A percentile compares a stretch with the other conserved stretches of the same genome.
phyloP scores from a whole-genome alignment of 495 filamentous ascomycete genomes.

The Neurospora sp. region DNA sequence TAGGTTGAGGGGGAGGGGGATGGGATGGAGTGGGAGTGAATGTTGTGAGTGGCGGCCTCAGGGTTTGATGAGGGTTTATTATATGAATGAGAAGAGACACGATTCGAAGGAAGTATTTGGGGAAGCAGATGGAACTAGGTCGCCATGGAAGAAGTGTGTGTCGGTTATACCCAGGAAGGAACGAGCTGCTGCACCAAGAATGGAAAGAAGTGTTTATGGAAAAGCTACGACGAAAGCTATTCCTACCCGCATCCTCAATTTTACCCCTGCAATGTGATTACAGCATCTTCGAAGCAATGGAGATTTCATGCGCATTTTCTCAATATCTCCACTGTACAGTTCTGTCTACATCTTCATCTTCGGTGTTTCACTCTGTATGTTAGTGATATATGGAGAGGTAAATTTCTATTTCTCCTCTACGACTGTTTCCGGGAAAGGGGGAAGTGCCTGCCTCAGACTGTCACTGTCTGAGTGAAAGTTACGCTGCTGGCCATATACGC shows the following conservation, averaged over 20 bases:
- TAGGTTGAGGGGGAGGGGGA: neutral
- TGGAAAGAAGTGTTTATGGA: neutral
- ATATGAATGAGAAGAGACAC: neutral
- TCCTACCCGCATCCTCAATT: neutral
- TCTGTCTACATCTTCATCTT: too few species aligned
- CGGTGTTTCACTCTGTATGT: too few species aligned
- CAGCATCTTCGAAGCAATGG: too few species aligned
- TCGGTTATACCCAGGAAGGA: neutral
- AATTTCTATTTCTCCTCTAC: too few species aligned
- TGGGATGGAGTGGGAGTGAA: neutral
- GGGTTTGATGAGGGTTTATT: neutral
- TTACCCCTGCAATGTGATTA: too few species aligned
- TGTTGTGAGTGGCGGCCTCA: neutral
- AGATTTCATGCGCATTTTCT: too few species aligned
- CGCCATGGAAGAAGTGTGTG: neutral
- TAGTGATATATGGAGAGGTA: too few species aligned
- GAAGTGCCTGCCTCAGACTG: too few species aligned
- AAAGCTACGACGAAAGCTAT: neutral
- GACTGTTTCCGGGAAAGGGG: too few species aligned
- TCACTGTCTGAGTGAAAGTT: too few species aligned
- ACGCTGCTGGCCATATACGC: too few species aligned
- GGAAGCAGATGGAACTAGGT: neutral
- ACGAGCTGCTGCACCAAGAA: neutral
- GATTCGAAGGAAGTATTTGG: accelerated
- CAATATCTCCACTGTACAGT: too few species aligned